Conservation (phyloP, 192 early-diverging fungal genomes). For the Mortierella antarctica region DNA sequence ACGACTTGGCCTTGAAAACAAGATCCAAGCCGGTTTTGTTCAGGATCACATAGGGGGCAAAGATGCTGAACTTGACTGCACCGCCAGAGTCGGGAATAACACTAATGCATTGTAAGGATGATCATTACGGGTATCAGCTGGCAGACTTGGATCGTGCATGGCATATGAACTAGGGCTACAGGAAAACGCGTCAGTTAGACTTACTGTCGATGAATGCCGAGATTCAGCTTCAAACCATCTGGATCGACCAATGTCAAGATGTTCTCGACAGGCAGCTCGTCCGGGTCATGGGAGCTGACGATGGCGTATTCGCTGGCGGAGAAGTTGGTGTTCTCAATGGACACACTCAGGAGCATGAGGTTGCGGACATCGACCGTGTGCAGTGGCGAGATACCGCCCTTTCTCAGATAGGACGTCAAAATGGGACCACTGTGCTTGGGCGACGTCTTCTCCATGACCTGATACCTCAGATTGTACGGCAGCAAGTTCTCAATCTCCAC, state of each 20-base stretch:
- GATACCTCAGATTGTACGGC: conserved; percentile 86
- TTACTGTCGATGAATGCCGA: conserved; percentile 71
- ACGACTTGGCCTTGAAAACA: conserved; percentile 80
- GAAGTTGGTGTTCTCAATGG: conserved; percentile 82
- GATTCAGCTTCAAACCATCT: conserved; percentile 69
- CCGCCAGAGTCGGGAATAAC: conserved; percentile 75
- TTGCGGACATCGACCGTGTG: conserved; percentile 89
- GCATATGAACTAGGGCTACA: not conserved
- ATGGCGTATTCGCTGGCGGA: conserved; percentile 83
- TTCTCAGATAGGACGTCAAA: conserved; percentile 69
- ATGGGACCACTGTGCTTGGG: conserved; percentile 64
- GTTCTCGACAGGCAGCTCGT: conserved; percentile 83
- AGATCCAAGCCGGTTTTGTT: conserved; percentile 91
- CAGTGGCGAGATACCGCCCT: conserved; percentile 79
- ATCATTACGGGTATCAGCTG: not conserved
- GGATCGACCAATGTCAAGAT: conserved; percentile 74
- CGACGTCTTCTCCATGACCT: conserved; percentile 80
- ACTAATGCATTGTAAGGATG: conserved; percentile 35
- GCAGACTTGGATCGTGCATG: not conserved
- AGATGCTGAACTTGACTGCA: conserved; percentile 87
- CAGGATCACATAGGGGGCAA: conserved; percentile 91
- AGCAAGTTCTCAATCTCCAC: conserved; percentile 95
- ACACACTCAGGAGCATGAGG: conserved; percentile 78
- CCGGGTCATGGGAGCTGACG: conserved; percentile 82
- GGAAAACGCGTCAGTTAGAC: conserved; percentile 12